A percentile compares a stretch with the other conserved stretches of the same genome.
Conservation (phyloP, 108 stramenopile genomes). For the Nitzschia sp. region DNA sequence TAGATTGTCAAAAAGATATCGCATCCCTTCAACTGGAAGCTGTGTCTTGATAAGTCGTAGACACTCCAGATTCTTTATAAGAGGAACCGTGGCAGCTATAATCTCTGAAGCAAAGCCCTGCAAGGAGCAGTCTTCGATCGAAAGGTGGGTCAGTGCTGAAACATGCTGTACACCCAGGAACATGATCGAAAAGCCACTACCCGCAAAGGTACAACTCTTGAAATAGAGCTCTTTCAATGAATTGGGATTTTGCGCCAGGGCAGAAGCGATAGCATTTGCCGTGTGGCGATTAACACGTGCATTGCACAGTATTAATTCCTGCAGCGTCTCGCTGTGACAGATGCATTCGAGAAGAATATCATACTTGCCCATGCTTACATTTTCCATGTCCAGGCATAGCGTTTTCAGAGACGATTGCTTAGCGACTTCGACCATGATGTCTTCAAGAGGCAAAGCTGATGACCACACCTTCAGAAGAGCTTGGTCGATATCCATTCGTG, state of each 20-base stretch:
- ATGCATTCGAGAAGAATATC: neutral
- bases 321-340: neutral
- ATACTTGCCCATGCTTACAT: neutral
- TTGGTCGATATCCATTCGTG: constrained; percentile 8
- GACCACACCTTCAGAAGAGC: neutral
- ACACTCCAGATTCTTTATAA: neutral
- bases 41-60: neutral
- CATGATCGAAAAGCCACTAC: constrained; percentile 13
- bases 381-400: neutral
- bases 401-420: constrained; percentile 10
- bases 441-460: neutral
- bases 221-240: constrained; percentile 1
- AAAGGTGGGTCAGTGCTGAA: neutral
- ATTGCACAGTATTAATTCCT: neutral
- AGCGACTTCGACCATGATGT: constrained; percentile 12
- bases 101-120: constrained; percentile 6
- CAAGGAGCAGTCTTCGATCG: neutral
- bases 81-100: neutral
- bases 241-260: constrained; percentile 6
- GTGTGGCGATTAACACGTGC: constrained; percentile 6
- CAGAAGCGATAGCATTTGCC: neutral
- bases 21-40: constrained; percentile 1
- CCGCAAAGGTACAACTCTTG: constrained; percentile 1
- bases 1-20: constrained; percentile 7
- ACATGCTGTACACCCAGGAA: constrained; percentile 17